Evolutionary conservation across 345 rosid species (phyloP).

Genomic region (Anacardium occidentale): DNA sequence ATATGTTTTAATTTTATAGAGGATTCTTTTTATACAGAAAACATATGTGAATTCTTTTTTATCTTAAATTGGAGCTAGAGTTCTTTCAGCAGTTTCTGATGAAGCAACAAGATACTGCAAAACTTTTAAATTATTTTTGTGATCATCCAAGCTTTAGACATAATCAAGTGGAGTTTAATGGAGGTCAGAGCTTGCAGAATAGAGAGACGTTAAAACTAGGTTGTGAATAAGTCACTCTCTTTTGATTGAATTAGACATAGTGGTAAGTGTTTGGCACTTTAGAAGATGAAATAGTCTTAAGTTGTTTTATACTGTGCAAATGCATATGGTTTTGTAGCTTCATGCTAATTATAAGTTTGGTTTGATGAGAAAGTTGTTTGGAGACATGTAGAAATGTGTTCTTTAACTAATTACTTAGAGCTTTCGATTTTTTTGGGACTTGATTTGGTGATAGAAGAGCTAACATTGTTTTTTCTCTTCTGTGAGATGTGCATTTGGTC

Average conservation of each 20-base stretch:
- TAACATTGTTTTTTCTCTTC: constrained; percentile 92
- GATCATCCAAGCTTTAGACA: too few species aligned
- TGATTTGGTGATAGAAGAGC: constrained; percentile 43
- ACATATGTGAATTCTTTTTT: too few species aligned
- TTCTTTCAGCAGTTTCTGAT: neutral
- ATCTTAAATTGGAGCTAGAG: too few species aligned
- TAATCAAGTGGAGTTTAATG: neutral
- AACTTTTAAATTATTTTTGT: too few species aligned
- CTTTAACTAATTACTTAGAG: neutral
- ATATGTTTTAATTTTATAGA: neutral
- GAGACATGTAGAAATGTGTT: neutral
- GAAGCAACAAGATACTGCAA: neutral
- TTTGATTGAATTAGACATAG: neutral
- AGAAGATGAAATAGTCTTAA: too few species aligned
- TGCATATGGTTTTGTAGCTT: neutral
- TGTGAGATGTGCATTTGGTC: constrained; percentile 91
- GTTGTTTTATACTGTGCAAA: neutral
- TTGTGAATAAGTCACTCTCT: neutral
- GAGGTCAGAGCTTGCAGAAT: neutral
- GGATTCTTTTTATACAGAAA: neutral
- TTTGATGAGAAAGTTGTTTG: neutral
- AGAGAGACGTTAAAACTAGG: neutral
- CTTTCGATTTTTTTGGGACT: neutral
- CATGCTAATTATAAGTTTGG: neutral
- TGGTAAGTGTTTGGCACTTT: neutral